Base-by-base conservation (phyloP, 2,329 filamentous ascomycete species). In the Alternaria arborescens region DNA sequence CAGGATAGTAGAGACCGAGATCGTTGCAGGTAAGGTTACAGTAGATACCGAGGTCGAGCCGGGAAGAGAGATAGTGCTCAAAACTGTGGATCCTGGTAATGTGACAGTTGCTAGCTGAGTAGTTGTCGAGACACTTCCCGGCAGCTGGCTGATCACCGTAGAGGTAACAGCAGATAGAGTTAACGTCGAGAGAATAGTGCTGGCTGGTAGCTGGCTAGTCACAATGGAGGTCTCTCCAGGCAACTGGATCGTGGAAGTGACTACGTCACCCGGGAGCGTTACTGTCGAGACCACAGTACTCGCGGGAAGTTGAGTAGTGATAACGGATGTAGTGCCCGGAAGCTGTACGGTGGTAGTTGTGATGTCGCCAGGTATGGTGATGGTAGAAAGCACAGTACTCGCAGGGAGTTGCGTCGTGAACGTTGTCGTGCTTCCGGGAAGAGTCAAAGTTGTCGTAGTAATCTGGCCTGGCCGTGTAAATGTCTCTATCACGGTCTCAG, bases 21-120 rank as follows among this genome's bases (percentile, higher is more conserved):
- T 76, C 18, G 61, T 69, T 8, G 65, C 66, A 2, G 74, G 74
- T 18, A 77, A 52, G 3, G 68, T 65, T 8, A 71, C 67, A 4
- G 74, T 77, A 5, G 73, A 52, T 4, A 63, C 51, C 3, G 43
- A 47, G 5, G 53, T 68, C 2, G 64, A 55, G 22, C 50, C 63
- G 2, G 61, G 64, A 16, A 68, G 44, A 16, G 56, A 43, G 2
- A 67, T 18, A 5, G 61, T 64, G 30, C 40, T 66, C 30, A 56
- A 20, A 5, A 61, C 28, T 4, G 56, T 64, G 5, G 58, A 58
- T 4, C 52, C 65, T 5, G 65, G 52, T 14, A 65, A 24, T 10
- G 70, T 72, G 0, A 67, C 22, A 4, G 72, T 75, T 0, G 67
- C 69, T 2, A 72, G 26, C 11, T 71, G 58, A 1, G 67, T 71